phyloP scores from a whole-genome alignment of 2,329 filamentous ascomycete species.

The Aspergillus sp. region DNA sequence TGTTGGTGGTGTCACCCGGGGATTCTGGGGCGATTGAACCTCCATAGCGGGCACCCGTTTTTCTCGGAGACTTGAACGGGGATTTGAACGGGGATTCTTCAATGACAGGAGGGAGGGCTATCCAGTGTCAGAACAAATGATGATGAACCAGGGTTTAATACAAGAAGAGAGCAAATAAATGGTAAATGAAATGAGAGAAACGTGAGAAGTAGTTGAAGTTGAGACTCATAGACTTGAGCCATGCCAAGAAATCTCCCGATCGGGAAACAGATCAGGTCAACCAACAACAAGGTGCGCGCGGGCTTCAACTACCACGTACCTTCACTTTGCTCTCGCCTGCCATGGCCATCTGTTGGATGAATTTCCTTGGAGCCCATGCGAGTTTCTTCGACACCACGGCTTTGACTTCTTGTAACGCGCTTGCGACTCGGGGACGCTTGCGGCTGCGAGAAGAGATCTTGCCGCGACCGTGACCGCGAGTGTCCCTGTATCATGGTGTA shows the following conservation, averaged over 20 bases:
- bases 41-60: conserved; percentile 9
- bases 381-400: conserved; percentile 30
- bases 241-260: neutral
- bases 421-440: conserved; percentile 3
- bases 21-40: conserved; percentile 23
- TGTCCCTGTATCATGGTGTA: neutral
- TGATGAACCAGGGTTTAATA: neutral
- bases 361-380: neutral
- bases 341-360: neutral
- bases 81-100: conserved; percentile 22
- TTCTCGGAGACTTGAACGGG: conserved; percentile 9
- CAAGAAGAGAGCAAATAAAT: neutral
- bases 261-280: neutral
- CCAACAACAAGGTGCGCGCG: neutral
- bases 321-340: conserved; percentile 8
- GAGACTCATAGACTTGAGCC: no score
- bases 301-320: conserved; percentile 1
- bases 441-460: neutral
- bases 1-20: conserved; percentile 31
- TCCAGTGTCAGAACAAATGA: neutral
- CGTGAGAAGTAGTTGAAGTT: neutral
- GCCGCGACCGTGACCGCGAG: conserved; percentile 2
- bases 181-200: neutral
- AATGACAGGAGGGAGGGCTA: conserved; percentile 18
- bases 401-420: conserved; percentile 40